A percentile compares a stretch with the other conserved stretches of the same genome.
These are phyloP conservation scores for Podila clonocystis DNA, from an alignment of 192 early-diverging fungal genomes.

Conservation along the genomic window DNA sequence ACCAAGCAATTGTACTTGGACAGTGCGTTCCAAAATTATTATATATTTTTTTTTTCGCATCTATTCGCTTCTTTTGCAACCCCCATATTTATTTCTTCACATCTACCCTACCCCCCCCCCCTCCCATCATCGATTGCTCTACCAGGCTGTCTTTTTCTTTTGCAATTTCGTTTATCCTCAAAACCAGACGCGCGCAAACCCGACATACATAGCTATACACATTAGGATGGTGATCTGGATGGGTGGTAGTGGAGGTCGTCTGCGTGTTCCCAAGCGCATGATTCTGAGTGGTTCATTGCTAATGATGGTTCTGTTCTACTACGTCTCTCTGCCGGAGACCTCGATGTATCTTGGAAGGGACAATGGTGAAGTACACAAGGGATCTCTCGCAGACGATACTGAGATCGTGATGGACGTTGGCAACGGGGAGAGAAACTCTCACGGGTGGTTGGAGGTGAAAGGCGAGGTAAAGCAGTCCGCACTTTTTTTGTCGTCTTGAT, in stretches of 20 bases:
- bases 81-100: background rate
- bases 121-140: background rate
- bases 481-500: too few relatives aligned
- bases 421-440: background rate
- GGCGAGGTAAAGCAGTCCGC: too few relatives aligned
- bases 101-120: background rate
- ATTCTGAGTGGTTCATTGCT: conserved; percentile 23
- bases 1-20: background rate
- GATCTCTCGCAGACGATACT: conserved; percentile 10
- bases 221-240: conserved; percentile 17
- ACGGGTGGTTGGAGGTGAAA: background rate
- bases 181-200: background rate
- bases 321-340: conserved; percentile 13
- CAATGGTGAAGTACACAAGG: background rate
- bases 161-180: background rate
- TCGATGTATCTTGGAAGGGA: background rate
- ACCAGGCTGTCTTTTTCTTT: too few relatives aligned
- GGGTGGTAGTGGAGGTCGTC: conserved; percentile 2
- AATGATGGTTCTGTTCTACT: conserved; percentile 15
- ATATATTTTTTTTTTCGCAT: background rate
- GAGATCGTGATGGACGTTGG: conserved; percentile 11
- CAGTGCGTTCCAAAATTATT: background rate
- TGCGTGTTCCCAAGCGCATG: conserved; percentile 9
- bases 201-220: background rate
- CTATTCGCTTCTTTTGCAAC: background rate